Percentiles rank a stretch among this genome's conserved stretches.
Evolutionary conservation across 176 grass and related monocot species (phyloP).

Genomic region (sorghum (Sorghum bicolor)): DNA sequence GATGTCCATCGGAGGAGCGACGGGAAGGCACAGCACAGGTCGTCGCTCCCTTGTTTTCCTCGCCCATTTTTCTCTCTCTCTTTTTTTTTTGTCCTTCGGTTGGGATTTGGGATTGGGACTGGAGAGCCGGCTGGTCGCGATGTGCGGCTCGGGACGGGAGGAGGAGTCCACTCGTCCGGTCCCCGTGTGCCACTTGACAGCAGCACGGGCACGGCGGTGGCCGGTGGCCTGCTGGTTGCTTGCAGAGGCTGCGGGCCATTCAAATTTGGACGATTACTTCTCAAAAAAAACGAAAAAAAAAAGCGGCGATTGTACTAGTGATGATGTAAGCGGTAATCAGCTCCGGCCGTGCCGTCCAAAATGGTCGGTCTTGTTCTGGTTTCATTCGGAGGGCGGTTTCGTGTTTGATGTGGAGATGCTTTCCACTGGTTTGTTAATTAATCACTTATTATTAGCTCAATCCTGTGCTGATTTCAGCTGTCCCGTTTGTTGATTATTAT

Average conservation of each 20-base stretch:
- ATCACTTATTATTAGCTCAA: not conserved
- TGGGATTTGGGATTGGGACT: no score
- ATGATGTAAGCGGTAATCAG: not conserved
- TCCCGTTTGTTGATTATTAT: not conserved
- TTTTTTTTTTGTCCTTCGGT: no score
- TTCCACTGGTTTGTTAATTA: not conserved
- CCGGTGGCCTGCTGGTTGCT: not conserved
- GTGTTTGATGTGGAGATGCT: not conserved
- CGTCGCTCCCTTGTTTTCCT: not conserved
- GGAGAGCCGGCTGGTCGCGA: not conserved
- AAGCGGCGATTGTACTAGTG: not conserved
- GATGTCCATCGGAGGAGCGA: constrained; percentile 42
- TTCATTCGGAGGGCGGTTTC: not conserved
- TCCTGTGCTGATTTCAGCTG: not conserved
- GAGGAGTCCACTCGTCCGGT: not conserved
- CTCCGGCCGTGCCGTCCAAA: not conserved
- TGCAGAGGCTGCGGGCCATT: not conserved
- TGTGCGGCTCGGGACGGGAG: not conserved
- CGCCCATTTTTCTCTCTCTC: not conserved
- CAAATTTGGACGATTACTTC: not conserved
- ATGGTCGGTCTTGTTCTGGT: not conserved
- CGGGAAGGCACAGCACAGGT: accelerated
- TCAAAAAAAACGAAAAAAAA: not conserved
- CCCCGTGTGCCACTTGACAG: constrained; percentile 4
- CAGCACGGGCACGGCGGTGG: not conserved